These are phyloP conservation scores for Podospora tetraspora DNA, from an alignment of 495 filamentous ascomycete genomes.

Conservation along the genomic window DNA sequence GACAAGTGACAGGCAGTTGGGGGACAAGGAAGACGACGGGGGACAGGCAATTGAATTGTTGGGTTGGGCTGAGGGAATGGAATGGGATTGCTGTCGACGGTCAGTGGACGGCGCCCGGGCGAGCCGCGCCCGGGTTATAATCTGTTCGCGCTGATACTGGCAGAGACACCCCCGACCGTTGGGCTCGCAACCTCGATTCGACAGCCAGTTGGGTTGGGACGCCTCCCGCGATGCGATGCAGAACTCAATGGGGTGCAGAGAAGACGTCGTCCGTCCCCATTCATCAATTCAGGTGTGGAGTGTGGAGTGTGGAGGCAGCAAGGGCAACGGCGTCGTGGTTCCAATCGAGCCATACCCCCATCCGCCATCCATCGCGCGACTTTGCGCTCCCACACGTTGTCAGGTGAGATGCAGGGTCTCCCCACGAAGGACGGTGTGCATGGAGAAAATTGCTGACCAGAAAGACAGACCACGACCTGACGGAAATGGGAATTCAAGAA, in stretches of 20 bases:
- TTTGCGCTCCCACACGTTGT: conserved; percentile 26
- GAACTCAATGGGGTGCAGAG: conserved; percentile 19
- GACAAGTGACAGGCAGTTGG: not conserved
- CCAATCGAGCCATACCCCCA: conserved; percentile 20
- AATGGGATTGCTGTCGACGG: not conserved
- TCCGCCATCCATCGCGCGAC: conserved; percentile 21
- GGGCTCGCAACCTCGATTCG: conserved; percentile 29
- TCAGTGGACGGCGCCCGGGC: conserved; percentile 4
- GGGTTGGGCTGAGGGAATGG: not conserved
- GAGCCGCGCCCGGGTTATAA: conserved; percentile 28
- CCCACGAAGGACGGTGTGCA: conserved; percentile 2
- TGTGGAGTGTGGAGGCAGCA: conserved; percentile 12
- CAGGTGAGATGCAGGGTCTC: conserved; percentile 29
- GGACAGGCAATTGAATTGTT: not conserved
- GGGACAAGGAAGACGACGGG: not conserved
- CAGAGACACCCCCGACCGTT: conserved; percentile 11
- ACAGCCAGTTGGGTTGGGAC: conserved; percentile 19
- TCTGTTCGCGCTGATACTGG: conserved; percentile 14
- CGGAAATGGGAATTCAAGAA: not conserved
- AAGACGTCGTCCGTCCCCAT: conserved; percentile 1
- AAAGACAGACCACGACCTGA: not conserved
- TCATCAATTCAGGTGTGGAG: conserved; percentile 10
- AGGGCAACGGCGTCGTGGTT: conserved; percentile 23
- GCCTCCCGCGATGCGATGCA: conserved; percentile 13
- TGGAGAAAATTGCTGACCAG: not conserved